Evolutionary conservation across 768 basidiomycete species (phyloP).

Genomic region (Botryobasidium botryosum): DNA sequence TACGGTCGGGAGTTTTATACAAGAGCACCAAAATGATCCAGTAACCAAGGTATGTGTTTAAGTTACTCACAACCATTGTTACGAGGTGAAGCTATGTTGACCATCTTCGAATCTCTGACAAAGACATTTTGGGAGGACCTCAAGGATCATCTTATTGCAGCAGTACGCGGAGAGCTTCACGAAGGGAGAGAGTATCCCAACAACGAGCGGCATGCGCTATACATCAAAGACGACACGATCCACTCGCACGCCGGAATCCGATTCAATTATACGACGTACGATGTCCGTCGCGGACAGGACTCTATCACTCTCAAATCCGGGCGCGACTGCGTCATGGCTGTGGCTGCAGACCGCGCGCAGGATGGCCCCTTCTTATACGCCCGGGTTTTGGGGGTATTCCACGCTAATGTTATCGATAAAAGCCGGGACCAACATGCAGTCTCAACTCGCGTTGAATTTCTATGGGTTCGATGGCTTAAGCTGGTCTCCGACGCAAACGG

Average conservation of each 20-base stretch:
- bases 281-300: constrained; percentile 27
- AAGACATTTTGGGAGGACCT: not conserved
- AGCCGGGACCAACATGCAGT: too few species aligned
- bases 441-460: constrained; percentile 21
- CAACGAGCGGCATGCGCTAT: not conserved
- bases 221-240: not conserved
- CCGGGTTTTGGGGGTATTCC: constrained; percentile 19
- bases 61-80: too few species aligned
- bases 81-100: not conserved
- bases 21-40: not conserved
- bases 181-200: constrained; percentile 16
- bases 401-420: constrained; percentile 15
- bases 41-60: too few species aligned
- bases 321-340: constrained; percentile 23
- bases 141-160: not conserved
- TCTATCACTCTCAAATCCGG: constrained; percentile 19
- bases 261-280: constrained; percentile 29
- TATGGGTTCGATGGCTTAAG: constrained; percentile 30
- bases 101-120: not conserved
- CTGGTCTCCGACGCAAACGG: too few species aligned
- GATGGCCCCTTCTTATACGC: constrained; percentile 26
- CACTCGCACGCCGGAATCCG: constrained; percentile 13
- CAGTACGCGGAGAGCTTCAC: not conserved
- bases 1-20: not conserved
- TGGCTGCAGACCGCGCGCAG: not conserved